These are phyloP conservation scores for Anthracocystis walkeri DNA, from an alignment of 1,284 basidiomycete species.

Conservation along the genomic window DNA sequence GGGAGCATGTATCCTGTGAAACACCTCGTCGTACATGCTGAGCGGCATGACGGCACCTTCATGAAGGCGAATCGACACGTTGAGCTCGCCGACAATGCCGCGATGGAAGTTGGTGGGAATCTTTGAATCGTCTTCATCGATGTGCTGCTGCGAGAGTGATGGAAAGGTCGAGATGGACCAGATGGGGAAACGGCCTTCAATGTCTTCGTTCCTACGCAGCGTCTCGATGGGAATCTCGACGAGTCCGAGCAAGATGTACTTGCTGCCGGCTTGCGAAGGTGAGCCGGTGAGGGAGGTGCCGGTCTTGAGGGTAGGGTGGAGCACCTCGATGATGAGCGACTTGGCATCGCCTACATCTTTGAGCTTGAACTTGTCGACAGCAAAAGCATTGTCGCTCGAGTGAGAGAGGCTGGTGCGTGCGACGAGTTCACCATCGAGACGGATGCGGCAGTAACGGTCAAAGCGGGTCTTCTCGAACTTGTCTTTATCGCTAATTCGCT, in stretches of 20 bases:
- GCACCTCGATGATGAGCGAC: constrained; percentile 54
- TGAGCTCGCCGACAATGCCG: constrained; percentile 59
- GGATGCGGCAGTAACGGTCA: constrained; percentile 57
- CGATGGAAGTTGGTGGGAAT: constrained; percentile 35
- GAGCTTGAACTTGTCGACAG: constrained; percentile 54
- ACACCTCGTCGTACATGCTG: constrained; percentile 51
- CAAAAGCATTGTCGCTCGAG: constrained; percentile 22
- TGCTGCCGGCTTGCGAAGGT: constrained; percentile 22
- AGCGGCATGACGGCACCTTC: constrained; percentile 57
- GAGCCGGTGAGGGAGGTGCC: constrained; percentile 26
- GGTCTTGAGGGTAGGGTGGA: constrained; percentile 41
- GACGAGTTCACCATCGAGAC: constrained; percentile 51
- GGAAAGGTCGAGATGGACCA: constrained; percentile 49
- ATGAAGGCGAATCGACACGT: constrained; percentile 40
- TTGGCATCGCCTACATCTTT: constrained; percentile 44
- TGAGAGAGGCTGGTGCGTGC: constrained; percentile 50
- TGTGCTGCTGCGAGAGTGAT: neutral
- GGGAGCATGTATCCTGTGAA: constrained; percentile 31
- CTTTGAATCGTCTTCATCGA: constrained; percentile 25
- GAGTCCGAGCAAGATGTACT: constrained; percentile 50
- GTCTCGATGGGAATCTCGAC: constrained; percentile 62
- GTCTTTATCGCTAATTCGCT: constrained; percentile 38
- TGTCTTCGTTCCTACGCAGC: constrained; percentile 57
- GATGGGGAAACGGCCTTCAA: constrained; percentile 62
- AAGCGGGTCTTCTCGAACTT: constrained; percentile 36